These are phyloP conservation scores for Mortierella sp. DNA, from an alignment of 371 early-diverging fungal species.

Conservation along the genomic window DNA sequence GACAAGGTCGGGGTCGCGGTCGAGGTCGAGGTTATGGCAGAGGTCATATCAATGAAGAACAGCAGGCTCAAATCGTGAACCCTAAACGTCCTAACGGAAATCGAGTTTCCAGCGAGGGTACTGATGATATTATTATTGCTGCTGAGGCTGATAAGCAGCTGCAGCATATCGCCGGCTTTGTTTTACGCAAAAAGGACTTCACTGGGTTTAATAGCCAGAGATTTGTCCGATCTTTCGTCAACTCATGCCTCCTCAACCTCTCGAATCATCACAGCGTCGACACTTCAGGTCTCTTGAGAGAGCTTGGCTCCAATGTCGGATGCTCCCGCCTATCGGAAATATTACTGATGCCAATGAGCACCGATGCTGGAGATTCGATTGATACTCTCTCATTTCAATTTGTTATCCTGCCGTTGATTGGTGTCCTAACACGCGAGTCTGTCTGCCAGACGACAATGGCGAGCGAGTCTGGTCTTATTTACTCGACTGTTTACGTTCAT, in stretches of 20 bases:
- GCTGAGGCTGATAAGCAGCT: conserved; percentile 7
- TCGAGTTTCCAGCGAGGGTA: conserved; percentile 48
- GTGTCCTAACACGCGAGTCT: conserved; percentile 42
- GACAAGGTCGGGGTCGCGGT: not conserved
- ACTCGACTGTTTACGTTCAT: conserved; percentile 29
- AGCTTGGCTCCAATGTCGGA: conserved; percentile 20
- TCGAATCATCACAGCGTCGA: conserved; percentile 56
- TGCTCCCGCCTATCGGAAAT: conserved; percentile 29
- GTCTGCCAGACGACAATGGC: conserved; percentile 47
- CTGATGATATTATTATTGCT: conserved; percentile 46
- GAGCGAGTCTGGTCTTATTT: conserved; percentile 22
- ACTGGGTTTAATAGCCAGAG: conserved; percentile 8
- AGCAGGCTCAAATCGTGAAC: conserved; percentile 12
- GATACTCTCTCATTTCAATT: conserved; percentile 46
- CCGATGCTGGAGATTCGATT: conserved; percentile 15
- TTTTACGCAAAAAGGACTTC: conserved; percentile 24
- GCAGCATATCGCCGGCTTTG: conserved; percentile 20
- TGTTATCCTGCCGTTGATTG: conserved; percentile 50
- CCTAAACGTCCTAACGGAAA: conserved; percentile 7
- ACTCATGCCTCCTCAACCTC: conserved; percentile 51
- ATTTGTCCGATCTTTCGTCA: conserved; percentile 30
- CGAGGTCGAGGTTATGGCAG: conserved; percentile 2
- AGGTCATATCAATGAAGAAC: conserved; percentile 7
- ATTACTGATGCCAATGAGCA: conserved; percentile 23
- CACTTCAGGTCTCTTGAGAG: conserved; percentile 32